A percentile compares a stretch with the other conserved stretches of the same genome.
Conservation (phyloP, 2,329 filamentous ascomycete genomes). For the Pseudogymnoascus sp. region DNA sequence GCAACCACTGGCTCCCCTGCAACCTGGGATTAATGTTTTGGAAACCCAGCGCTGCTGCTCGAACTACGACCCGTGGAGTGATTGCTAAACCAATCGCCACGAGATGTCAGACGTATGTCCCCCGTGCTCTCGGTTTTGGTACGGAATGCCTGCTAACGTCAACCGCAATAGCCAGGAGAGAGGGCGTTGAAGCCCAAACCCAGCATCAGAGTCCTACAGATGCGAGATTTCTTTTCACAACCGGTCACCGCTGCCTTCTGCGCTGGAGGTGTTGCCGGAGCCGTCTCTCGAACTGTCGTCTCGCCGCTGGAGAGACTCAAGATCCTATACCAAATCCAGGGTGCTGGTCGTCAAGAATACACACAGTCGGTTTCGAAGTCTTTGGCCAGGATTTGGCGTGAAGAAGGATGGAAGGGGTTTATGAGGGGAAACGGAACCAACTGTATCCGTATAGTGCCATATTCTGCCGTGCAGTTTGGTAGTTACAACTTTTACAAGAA, state of each 20-base stretch:
- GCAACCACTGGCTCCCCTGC: background rate
- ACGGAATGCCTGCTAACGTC: background rate
- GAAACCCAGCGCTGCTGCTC: conserved; percentile 2
- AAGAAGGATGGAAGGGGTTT: conserved; percentile 94
- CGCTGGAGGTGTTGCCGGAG: conserved; percentile 86
- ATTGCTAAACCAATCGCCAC: conserved; percentile 4
- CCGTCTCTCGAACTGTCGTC: conserved; percentile 95
- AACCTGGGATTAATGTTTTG: conserved; percentile 7
- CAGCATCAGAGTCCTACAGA: conserved; percentile 24
- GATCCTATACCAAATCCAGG: conserved; percentile 96
- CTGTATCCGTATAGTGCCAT: conserved; percentile 95
- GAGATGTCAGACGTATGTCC: conserved; percentile 3
- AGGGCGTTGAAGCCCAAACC: conserved; percentile 25
- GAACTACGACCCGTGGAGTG: conserved; percentile 1
- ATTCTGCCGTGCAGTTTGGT: conserved; percentile 96
- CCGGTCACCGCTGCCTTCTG: conserved; percentile 88
- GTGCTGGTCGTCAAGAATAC: conserved; percentile 82
- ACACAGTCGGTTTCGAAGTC: conserved; percentile 86
- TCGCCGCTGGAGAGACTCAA: conserved; percentile 93
- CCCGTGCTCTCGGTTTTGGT: background rate
- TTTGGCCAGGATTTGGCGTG: conserved; percentile 87
- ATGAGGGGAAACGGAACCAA: conserved; percentile 98
- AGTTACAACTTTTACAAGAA: conserved; percentile 97
- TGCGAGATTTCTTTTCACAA: conserved; percentile 55
- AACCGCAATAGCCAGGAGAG: conserved; percentile 19